These are phyloP conservation scores for Penicillium sp. DNA, from an alignment of 2,329 filamentous ascomycete species.

Conservation along the genomic window DNA sequence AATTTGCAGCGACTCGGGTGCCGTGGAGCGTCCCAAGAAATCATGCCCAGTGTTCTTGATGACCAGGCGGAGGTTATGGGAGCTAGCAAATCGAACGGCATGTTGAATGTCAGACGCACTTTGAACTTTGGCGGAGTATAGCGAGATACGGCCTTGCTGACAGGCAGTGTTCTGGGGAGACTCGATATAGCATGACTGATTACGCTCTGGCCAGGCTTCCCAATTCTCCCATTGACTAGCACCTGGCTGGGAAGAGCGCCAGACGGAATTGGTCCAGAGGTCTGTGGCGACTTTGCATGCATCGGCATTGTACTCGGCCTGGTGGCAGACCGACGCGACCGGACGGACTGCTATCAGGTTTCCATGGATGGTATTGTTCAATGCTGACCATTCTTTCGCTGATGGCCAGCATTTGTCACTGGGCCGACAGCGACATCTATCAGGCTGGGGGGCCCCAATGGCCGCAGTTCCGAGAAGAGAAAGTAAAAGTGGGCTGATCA, in stretches of 20 bases:
- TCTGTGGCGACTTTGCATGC: conserved; percentile 19
- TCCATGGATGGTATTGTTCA: conserved; percentile 42
- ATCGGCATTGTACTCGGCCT: conserved; percentile 9
- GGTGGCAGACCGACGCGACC: conserved; percentile 35
- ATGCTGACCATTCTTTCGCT: conserved; percentile 33
- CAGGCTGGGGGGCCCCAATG: conserved; percentile 1
- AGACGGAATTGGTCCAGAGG: conserved; percentile 32
- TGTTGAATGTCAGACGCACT: conserved; percentile 37
- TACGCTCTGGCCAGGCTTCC: conserved; percentile 40
- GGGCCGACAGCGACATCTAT: conserved; percentile 29
- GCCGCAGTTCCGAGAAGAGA: conserved; percentile 5
- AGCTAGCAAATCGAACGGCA: conserved; percentile 40
- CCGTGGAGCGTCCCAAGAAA: conserved; percentile 36
- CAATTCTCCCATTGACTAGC: conserved; percentile 43
- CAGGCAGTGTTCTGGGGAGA: conserved; percentile 27
- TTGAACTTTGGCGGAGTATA: conserved; percentile 40
- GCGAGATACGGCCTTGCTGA: conserved; percentile 39
- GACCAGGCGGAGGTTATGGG: conserved; percentile 34
- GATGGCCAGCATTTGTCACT: conserved; percentile 43
- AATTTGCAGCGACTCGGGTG: conserved; percentile 38
- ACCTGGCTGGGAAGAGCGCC: conserved; percentile 40
- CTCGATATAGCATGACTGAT: conserved; percentile 42
- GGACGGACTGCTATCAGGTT: conserved; percentile 39
- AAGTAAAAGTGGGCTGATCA: conserved; percentile 4
- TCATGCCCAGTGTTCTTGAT: conserved; percentile 44